Evolutionary conservation across 345 rosid species (phyloP), one percentile per base, ranked within the genome.

Genomic region (Eucalyptus marginata): DNA sequence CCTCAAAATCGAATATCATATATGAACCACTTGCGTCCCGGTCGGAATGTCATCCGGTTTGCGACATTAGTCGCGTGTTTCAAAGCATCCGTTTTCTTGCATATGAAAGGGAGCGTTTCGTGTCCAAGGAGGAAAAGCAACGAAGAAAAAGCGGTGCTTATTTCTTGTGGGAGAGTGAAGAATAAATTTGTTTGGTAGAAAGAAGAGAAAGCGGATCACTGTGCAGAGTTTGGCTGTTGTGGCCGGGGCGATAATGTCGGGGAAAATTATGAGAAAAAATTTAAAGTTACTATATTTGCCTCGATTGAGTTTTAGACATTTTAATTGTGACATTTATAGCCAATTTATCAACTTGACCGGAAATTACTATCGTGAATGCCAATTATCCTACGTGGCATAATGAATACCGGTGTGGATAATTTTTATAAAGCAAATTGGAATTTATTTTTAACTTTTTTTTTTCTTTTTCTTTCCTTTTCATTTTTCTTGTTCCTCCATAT

Each of bases 351-450:
- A 51, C 4, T 17, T 51, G 56, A 51, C 1, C 0, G 9, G 9
- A 17, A 51, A 51, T 7, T 51, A 51, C 0, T 51, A 51, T 17
- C 2, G 2, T 17, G 8, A 51, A 1, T 7, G 0, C 4, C 9
- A 51, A 18, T 52, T 52, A 52, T 52, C 24, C 0, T 52, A 7
- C 3, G 2, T 52, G 24, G 4, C 2, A 18, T 2, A 2, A 52
- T 52, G 18, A 52, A 52, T 52, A 7, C 0, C 3, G 0, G 18
- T 0, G 9, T 18, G 10, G 0, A 52, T 7, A 52, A 0, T 52
- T 52, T 18, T 52, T 52, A 52, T 18, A 52, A 52, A 52, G 10
- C 4, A 52, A 52, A 52, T 52, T 1, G 1, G 1, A 52, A 52
- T 52, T 18, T 18, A 18, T 18, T 52, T 51, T 52, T 18, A 52